phyloP scores from a whole-genome alignment of 2,329 filamentous ascomycete species.

The Eutypa lata region DNA sequence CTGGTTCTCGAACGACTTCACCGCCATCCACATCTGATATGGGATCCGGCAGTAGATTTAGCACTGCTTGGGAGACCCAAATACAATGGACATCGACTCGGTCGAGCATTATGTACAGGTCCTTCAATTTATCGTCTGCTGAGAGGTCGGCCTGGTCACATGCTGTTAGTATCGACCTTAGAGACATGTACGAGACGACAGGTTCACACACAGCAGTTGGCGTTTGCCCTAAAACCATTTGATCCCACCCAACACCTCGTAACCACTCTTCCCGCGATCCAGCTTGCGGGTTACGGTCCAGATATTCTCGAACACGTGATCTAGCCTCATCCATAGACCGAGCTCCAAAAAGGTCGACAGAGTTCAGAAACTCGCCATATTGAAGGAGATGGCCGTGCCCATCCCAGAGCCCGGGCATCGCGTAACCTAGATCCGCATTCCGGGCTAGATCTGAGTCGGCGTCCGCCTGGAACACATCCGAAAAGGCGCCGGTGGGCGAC shows the following conservation, averaged over 20 bases:
- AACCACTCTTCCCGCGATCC: slow-evolving; percentile 59
- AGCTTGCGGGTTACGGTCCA: slow-evolving; percentile 44
- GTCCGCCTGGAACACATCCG: slow-evolving; percentile 40
- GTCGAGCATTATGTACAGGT: slow-evolving; percentile 65
- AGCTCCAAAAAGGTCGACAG: slow-evolving; percentile 61
- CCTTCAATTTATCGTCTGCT: slow-evolving; percentile 46
- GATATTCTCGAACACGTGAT: slow-evolving; percentile 48
- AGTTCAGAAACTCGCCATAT: slow-evolving; percentile 66
- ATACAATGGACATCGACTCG: slow-evolving; percentile 68
- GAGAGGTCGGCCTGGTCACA: slow-evolving; percentile 52
- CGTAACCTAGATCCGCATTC: slow-evolving; percentile 45
- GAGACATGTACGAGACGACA: neutral
- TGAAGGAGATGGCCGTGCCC: slow-evolving; percentile 65
- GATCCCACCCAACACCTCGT: slow-evolving; percentile 68
- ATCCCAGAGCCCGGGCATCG: slow-evolving; percentile 67
- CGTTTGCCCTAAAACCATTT: slow-evolving; percentile 62
- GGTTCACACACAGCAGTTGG: slow-evolving; percentile 61
- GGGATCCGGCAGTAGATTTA: slow-evolving; percentile 55
- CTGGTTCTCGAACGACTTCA: slow-evolving; percentile 58
- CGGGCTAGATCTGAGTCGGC: slow-evolving; percentile 24
- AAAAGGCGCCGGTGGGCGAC: slow-evolving; percentile 45
- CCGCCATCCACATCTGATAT: slow-evolving; percentile 58
- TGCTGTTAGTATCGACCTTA: slow-evolving; percentile 6
- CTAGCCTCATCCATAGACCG: slow-evolving; percentile 53
- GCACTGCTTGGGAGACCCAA: slow-evolving; percentile 64